These are phyloP conservation scores for Kwoniella sp. DNA, from an alignment of 768 basidiomycete species.

Conservation along the genomic window DNA sequence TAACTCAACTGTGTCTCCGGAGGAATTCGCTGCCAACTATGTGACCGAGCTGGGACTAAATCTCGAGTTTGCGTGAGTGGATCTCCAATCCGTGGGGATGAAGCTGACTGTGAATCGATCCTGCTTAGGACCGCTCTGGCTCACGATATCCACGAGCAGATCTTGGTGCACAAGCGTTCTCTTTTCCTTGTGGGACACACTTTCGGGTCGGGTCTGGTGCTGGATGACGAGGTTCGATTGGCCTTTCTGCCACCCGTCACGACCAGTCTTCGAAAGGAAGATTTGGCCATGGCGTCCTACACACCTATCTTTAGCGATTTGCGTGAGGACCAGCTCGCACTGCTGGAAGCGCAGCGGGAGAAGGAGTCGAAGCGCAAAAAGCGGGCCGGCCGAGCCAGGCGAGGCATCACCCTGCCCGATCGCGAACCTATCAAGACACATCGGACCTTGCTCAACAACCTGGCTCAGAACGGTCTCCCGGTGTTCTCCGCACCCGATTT, in stretches of 20 bases:
- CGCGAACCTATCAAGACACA: constrained; percentile 87
- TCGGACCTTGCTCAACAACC: constrained; percentile 58
- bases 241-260: constrained; percentile 78
- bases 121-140: constrained; percentile 77
- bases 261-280: constrained; percentile 61
- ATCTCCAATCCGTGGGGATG: neutral
- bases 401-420: constrained; percentile 74
- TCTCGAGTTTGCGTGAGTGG: constrained; percentile 82
- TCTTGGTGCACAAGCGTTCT: constrained; percentile 84
- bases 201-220: constrained; percentile 68
- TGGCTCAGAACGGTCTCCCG: constrained; percentile 38
- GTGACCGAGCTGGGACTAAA: constrained; percentile 77
- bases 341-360: constrained; percentile 86
- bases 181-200: constrained; percentile 85
- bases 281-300: constrained; percentile 62
- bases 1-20: constrained; percentile 72
- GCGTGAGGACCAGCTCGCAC: constrained; percentile 80
- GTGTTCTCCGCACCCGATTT: constrained; percentile 8
- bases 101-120: neutral
- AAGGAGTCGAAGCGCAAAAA: constrained; percentile 73
- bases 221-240: constrained; percentile 85
- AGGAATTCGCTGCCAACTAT: constrained; percentile 86
- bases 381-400: constrained; percentile 73
- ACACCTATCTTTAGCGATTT: constrained; percentile 87
- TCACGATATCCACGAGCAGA: constrained; percentile 92